A percentile compares a stretch with the other conserved stretches of the same genome.
Conservation (phyloP, 2,329 filamentous ascomycete genomes). For the Sclerotinia spermophila region DNA sequence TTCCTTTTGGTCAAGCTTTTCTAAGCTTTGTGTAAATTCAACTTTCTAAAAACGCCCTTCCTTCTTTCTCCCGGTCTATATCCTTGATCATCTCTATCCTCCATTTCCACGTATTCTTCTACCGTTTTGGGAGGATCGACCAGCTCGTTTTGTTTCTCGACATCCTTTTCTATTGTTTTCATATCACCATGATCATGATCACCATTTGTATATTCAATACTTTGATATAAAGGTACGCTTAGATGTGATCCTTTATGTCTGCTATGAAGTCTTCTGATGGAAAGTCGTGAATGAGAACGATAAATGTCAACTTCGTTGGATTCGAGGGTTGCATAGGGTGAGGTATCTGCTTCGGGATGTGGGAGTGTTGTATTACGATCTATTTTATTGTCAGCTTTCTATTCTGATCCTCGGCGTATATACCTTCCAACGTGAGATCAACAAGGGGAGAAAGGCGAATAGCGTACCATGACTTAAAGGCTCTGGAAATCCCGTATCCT, state of each 20-base stretch:
- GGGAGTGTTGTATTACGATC: constrained; percentile 58
- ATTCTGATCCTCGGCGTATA: background rate
- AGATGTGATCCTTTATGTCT: constrained; percentile 20
- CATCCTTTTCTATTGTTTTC: constrained; percentile 15
- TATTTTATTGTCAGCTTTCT: constrained; percentile 19
- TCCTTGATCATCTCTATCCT: constrained; percentile 8
- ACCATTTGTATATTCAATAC: constrained; percentile 28
- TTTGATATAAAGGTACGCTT: constrained; percentile 26
- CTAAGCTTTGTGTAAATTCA: constrained; percentile 22
- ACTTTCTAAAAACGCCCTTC: constrained; percentile 25
- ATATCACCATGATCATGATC: constrained; percentile 20
- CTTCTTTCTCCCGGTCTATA: constrained; percentile 24
- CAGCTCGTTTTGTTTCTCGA: constrained; percentile 6
- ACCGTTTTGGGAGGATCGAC: constrained; percentile 7
- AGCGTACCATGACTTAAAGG: constrained; percentile 32
- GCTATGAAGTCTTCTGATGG: constrained; percentile 24
- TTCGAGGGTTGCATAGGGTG: constrained; percentile 53
- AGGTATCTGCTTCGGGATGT: constrained; percentile 59
- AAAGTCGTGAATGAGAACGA: constrained; percentile 25
- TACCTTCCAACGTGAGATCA: background rate
- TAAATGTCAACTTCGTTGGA: constrained; percentile 50
- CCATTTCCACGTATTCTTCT: constrained; percentile 9
- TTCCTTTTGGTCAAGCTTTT: background rate
- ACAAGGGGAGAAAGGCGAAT: background rate
- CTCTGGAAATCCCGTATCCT: constrained; percentile 40